Base-by-base conservation (phyloP, 768 basidiomycete species). In the Rhodosporidiobolus odoratus region DNA sequence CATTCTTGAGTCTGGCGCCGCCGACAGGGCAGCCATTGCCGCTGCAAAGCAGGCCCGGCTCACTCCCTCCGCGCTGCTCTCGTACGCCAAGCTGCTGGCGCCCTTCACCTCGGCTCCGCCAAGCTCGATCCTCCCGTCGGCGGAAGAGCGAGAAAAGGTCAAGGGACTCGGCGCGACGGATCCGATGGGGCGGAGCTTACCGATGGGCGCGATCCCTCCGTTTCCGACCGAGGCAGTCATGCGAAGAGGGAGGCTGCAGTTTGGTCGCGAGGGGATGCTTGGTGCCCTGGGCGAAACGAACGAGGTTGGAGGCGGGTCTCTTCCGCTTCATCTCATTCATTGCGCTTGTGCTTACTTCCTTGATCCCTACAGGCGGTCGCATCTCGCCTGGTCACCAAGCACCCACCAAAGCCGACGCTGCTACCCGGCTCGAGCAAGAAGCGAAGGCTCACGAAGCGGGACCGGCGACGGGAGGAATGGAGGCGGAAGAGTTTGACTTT, bases 181-280 rank as follows among this genome's bases (percentile, higher is more conserved):
- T 37, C 66, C 69, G 19, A 72, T 68, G 23, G 73, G 69, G 15
- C 19, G 72, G 50, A 63, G 38, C 2, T 37, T 73, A 25, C 75
- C 73, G 5, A 32, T 60, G 15, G 75, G 75, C 1, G 62, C 64
- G 35, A 72, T 76, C 27, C 75, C 73, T 40, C 75, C 75, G 30
- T 76, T 75, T 52, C 75, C 75, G 38, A 76, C 73, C 21, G 75
- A 76, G 64, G 71, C 68, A 16, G 60, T 59, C 27, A 76, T 76
- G 75, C 56, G 75, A 21, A 45, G 69, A 12, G 75, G 75, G 8
- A 21, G 70, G 43, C 61, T 76, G 47, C 73, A 74, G 40, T 76
- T 76, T 37, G 72, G 72, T 0, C 17, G 68, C 13, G 62, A 68
- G 30, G 68, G 62, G 0, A 43, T 58, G 19, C 43, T 63, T 16